Evolutionary conservation across 2,329 filamentous ascomycete species (phyloP), one percentile per base, ranked within the genome.

Genomic region (Onygenales sp.): DNA sequence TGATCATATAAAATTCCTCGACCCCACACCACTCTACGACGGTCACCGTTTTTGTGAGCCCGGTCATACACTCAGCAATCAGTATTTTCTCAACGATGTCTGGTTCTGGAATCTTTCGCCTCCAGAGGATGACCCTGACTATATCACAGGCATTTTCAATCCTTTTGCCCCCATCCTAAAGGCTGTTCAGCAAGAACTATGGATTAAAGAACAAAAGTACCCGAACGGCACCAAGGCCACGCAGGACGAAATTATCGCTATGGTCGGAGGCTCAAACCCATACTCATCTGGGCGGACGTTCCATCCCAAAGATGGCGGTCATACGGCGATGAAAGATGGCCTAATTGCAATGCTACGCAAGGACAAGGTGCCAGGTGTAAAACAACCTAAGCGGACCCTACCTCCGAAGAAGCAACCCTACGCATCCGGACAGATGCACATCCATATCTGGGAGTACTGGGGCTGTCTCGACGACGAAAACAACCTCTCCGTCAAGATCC

Each of bases 41-140:
- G 49, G 49, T 8, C 49, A 51, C 39, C 49, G 49, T 13, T 51
- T 51, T 14, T 51, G 49, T 31, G 49, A 51, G 38, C 35, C 35
- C 9, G 38, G 38, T 4, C 49, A 51, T 31, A 51, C 13, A 14
- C 31, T 42, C 35, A 51, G 32, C 14, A 32, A 51, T 35, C 49
- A 51, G 39, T 51, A 43, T n/a, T 51, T 17, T 31, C 13, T 14
- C 49, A 42, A 43, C 31, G 49, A 51, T 32, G 49, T 51, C 38
- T 51, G 49, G 49, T 27, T 51, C 9, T 51, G 49, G 49, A 51
- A 51, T 27, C 32, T 51, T 7, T 7, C 13, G 9, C 14, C 49
- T 2, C 5, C 49, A 7, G 35, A 41, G 9, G 35, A 42, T n/a
- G 49, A 38, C 14, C 49, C 49, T 5, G 10, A 31, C 27, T 9